A percentile compares a stretch with the other conserved stretches of the same genome.
Evolutionary conservation across 2,329 filamentous ascomycete species (phyloP).

Genomic region (Botryotinia convoluta): DNA sequence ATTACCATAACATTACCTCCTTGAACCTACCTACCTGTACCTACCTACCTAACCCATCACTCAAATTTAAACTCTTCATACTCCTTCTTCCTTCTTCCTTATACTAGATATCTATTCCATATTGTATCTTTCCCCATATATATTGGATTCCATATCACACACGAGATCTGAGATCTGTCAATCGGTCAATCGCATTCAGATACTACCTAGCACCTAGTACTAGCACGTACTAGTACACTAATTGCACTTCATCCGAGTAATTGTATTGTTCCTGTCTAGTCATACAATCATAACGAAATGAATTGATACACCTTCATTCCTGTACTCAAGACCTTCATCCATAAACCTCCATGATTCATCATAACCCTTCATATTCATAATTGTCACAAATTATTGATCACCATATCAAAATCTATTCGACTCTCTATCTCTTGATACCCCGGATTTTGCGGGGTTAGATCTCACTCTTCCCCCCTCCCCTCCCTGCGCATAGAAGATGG

Average conservation of each 20-base stretch:
- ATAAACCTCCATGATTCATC: background rate
- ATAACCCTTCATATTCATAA: background rate
- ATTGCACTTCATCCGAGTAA: background rate
- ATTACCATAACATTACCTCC: background rate
- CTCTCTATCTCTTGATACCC: background rate
- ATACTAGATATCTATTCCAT: background rate
- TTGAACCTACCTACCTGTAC: background rate
- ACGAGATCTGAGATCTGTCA: background rate
- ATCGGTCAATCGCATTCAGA: background rate
- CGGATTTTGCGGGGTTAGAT: background rate
- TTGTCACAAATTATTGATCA: background rate
- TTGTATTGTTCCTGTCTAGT: background rate
- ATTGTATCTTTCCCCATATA: background rate
- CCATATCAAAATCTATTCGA: background rate
- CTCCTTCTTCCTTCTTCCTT: background rate
- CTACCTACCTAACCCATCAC: background rate
- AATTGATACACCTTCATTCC: background rate
- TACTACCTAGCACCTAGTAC: background rate
- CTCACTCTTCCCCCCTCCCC: background rate
- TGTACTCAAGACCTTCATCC: background rate
- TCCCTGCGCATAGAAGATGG: constrained; percentile 21
- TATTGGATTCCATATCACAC: background rate
- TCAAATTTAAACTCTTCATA: background rate
- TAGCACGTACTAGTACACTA: background rate
- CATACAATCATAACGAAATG: background rate